Conservation (phyloP, 2,329 filamentous ascomycete genomes). For the Cercospora canescens region DNA sequence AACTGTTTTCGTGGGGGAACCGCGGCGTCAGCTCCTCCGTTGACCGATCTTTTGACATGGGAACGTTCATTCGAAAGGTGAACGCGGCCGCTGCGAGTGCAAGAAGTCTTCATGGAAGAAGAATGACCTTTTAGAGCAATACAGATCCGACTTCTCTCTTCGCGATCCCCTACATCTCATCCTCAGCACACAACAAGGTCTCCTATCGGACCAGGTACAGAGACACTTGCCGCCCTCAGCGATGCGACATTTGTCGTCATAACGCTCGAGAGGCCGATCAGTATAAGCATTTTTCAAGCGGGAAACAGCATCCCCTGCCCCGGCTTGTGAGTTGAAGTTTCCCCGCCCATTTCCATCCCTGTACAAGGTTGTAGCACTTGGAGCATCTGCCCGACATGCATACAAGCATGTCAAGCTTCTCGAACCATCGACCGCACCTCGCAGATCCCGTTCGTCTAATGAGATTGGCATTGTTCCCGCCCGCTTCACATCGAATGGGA, state of each 20-base stretch:
- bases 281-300: not conserved
- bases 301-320: not conserved
- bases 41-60: not conserved
- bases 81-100: not conserved
- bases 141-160: not conserved
- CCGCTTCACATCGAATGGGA: not conserved
- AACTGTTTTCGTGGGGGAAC: not conserved
- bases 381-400: not conserved
- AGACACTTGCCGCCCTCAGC: not conserved
- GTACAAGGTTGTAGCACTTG: not conserved
- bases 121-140: not conserved
- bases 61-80: not conserved
- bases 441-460: not conserved
- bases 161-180: not conserved
- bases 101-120: not conserved
- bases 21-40: not conserved
- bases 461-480: not conserved
- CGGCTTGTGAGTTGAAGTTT: not conserved
- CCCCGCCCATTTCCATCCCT: not conserved
- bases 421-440: not conserved
- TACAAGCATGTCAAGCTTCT: slow-evolving; percentile 3
- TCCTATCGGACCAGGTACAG: not conserved
- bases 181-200: not conserved
- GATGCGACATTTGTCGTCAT: not conserved
- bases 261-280: not conserved